Percentiles rank a stretch among this genome's conserved stretches.
phyloP scores from a whole-genome alignment of 768 basidiomycete species.

The Sistotremastrum suecicum region DNA sequence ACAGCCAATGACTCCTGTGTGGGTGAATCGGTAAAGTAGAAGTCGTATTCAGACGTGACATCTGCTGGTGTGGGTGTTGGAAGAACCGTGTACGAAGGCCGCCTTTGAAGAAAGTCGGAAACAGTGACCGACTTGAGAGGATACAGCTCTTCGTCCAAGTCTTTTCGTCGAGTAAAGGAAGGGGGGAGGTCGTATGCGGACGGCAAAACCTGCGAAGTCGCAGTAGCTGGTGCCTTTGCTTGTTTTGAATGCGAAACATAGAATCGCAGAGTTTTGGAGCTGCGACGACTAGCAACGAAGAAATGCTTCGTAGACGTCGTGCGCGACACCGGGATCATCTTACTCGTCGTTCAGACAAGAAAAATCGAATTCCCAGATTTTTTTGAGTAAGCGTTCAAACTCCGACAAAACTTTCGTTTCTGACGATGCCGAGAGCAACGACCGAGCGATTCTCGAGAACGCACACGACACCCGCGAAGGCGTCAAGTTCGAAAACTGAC shows the following conservation, averaged over 20 bases:
- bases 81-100: conserved; percentile 38
- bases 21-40: conserved; percentile 49
- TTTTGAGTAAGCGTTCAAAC: too few relatives aligned
- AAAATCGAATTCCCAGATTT: too few relatives aligned
- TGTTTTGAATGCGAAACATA: conserved; percentile 54
- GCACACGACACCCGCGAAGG: conserved; percentile 48
- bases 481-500: conserved; percentile 31
- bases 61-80: conserved; percentile 53
- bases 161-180: conserved; percentile 21
- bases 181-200: conserved; percentile 25
- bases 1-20: conserved; percentile 61
- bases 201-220: conserved; percentile 23
- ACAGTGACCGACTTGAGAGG: conserved; percentile 22
- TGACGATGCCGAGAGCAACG: conserved; percentile 65
- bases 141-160: conserved; percentile 4
- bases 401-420: background rate
- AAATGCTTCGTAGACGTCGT: too few relatives aligned
- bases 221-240: conserved; percentile 38
- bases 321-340: too few relatives aligned
- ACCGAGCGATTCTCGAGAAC: conserved; percentile 56
- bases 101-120: conserved; percentile 35
- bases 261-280: conserved; percentile 22
- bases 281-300: too few relatives aligned
- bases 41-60: conserved; percentile 24
- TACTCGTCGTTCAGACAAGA: too few relatives aligned